phyloP scores from a whole-genome alignment of 148 eudicot species.

The Linanthus parryae region DNA sequence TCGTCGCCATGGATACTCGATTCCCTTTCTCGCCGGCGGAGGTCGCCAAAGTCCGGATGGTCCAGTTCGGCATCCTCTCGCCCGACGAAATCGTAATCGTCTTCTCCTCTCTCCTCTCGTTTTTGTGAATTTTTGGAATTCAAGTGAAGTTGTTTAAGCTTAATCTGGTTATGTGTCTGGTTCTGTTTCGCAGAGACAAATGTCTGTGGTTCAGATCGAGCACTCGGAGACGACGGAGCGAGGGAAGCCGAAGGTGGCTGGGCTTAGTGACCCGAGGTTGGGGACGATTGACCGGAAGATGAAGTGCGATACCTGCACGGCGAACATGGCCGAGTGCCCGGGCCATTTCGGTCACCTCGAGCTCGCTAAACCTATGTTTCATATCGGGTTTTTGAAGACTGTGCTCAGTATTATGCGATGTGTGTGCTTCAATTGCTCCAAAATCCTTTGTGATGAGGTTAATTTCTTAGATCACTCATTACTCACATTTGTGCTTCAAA shows the following conservation, averaged over 20 bases:
- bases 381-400: slow-evolving; percentile 86
- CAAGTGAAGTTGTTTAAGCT: background rate
- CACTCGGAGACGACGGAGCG: slow-evolving; percentile 92
- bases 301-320: slow-evolving; percentile 97
- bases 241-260: slow-evolving; percentile 87
- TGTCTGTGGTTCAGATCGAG: slow-evolving; percentile 98
- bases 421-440: slow-evolving; percentile 96
- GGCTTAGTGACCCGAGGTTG: slow-evolving; percentile 79
- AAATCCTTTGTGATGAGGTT: slow-evolving; percentile 89
- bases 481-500: no score
- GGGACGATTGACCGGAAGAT: slow-evolving; percentile 93
- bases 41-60: slow-evolving; percentile 82
- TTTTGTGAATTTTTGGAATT: background rate
- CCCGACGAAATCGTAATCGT: slow-evolving; percentile 89
- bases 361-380: slow-evolving; percentile 98
- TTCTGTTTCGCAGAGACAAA: slow-evolving; percentile 75
- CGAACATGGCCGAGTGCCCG: slow-evolving; percentile 96
- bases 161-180: background rate
- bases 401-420: slow-evolving; percentile 92
- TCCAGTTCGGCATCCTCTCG: slow-evolving; percentile 94
- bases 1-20: slow-evolving; percentile 56
- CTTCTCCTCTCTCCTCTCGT: background rate
- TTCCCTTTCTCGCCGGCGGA: slow-evolving; percentile 94
- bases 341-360: slow-evolving; percentile 99
- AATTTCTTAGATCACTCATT: background rate